A percentile compares a stretch with the other conserved stretches of the same genome.
phyloP scores from a whole-genome alignment of 1,139 yeast species.

The Blastobotrys serpentis region DNA sequence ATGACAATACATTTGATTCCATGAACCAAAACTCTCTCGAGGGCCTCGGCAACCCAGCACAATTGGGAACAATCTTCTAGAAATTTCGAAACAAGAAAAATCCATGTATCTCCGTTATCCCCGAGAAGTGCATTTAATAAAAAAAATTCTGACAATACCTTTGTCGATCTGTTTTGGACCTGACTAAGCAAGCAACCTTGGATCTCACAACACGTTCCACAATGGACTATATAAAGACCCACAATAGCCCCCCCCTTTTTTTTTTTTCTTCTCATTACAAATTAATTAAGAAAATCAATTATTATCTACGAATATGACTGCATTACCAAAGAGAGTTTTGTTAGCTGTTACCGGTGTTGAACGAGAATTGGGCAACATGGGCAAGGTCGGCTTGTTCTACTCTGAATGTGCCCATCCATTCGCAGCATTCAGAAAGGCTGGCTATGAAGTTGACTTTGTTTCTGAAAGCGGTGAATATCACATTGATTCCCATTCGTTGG shows the following conservation, averaged over 20 bases:
- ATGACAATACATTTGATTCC: too few relatives aligned
- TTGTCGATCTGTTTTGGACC: too few relatives aligned
- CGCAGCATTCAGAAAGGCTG: constrained; percentile 46
- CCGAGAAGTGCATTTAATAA: too few relatives aligned
- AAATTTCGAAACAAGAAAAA: too few relatives aligned
- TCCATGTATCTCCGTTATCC: too few relatives aligned
- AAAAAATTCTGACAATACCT: too few relatives aligned
- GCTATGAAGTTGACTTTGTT: constrained; percentile 53
- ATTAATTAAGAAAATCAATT: background rate
- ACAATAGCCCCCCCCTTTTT: too few relatives aligned
- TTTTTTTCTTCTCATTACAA: too few relatives aligned
- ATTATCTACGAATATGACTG: background rate
- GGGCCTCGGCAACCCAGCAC: too few relatives aligned
- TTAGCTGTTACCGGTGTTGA: constrained; percentile 53
- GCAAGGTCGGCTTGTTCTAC: constrained; percentile 58
- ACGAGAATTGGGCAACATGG: constrained; percentile 55
- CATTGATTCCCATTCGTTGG: constrained; percentile 53
- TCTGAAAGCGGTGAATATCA: constrained; percentile 59
- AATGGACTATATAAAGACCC: too few relatives aligned
- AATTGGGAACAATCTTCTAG: too few relatives aligned
- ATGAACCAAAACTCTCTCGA: too few relatives aligned
- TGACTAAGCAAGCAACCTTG: background rate
- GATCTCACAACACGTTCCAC: background rate
- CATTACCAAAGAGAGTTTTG: constrained; percentile 40
- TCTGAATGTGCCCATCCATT: constrained; percentile 60